Conservation (phyloP, 345 rosid species). For the Pistacia integerrima region DNA sequence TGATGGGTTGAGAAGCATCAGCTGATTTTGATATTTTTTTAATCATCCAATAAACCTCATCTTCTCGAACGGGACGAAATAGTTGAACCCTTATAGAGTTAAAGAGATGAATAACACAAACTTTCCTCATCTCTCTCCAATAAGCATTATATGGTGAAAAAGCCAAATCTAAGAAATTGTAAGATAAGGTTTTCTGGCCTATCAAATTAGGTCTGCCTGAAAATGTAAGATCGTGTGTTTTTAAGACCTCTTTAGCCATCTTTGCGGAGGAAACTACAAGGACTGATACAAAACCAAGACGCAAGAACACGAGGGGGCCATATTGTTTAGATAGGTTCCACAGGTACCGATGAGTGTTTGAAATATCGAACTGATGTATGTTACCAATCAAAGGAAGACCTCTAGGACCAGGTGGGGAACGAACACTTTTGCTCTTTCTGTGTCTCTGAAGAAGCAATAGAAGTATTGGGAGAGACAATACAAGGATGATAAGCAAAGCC, state of each 20-base stretch:
- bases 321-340: slow-evolving; percentile 33
- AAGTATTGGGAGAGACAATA: background rate
- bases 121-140: slow-evolving; percentile 33
- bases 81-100: slow-evolving; percentile 19
- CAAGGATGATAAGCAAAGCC: too few relatives aligned
- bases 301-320: slow-evolving; percentile 32
- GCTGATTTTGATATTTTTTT: slow-evolving; percentile 10
- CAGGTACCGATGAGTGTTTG: slow-evolving; percentile 12
- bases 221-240: slow-evolving; percentile 29
- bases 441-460: background rate
- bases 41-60: slow-evolving; percentile 27
- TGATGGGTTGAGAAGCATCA: background rate
- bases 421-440: background rate
- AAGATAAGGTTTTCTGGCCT: slow-evolving; percentile 26
- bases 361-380: slow-evolving; percentile 27
- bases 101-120: slow-evolving; percentile 28
- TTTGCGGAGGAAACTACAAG: slow-evolving; percentile 32
- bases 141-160: slow-evolving; percentile 30
- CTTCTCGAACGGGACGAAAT: slow-evolving; percentile 25
- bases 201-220: slow-evolving; percentile 27
- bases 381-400: slow-evolving; percentile 39
- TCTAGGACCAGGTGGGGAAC: slow-evolving; percentile 31
- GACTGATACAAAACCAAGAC: slow-evolving; percentile 20
- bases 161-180: slow-evolving; percentile 29
- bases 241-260: slow-evolving; percentile 27